phyloP scores from a whole-genome alignment of 345 rosid species.

The Trapa incisa region DNA sequence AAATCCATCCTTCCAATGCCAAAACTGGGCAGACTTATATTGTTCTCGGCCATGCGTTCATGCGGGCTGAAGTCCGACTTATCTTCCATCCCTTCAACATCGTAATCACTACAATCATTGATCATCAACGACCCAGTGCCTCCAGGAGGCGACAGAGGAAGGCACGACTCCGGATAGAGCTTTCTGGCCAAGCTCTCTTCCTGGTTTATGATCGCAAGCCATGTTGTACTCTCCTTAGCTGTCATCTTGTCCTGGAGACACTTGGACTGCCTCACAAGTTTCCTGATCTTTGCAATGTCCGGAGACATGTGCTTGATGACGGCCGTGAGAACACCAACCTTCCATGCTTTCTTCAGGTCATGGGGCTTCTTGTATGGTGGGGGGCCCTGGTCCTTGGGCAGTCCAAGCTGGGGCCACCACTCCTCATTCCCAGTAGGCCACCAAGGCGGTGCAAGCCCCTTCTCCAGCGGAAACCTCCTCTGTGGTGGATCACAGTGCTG shows the following conservation, averaged over 20 bases:
- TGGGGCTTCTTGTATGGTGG: slow-evolving; percentile 99
- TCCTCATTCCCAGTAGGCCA: slow-evolving; percentile 93
- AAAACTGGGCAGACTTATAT: slow-evolving; percentile 15
- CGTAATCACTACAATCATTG: slow-evolving; percentile 53
- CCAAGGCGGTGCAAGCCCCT: slow-evolving; percentile 88
- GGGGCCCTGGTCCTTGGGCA: slow-evolving; percentile 54
- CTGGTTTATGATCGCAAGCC: slow-evolving; percentile 71
- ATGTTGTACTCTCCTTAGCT: slow-evolving; percentile 80
- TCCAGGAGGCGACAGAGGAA: slow-evolving; percentile 34
- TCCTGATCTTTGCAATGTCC: slow-evolving; percentile 60
- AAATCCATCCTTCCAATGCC: slow-evolving; percentile 23
- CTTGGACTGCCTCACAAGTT: slow-evolving; percentile 71
- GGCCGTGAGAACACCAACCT: slow-evolving; percentile 75
- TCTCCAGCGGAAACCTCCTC: slow-evolving; percentile 73
- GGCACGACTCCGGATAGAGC: slow-evolving; percentile 47
- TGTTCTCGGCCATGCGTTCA: slow-evolving; percentile 45
- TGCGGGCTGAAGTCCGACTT: slow-evolving; percentile 45
- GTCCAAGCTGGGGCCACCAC: slow-evolving; percentile 72
- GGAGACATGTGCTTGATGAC: slow-evolving; percentile 82
- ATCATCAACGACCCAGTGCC: slow-evolving; percentile 38
- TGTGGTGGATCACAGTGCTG: slow-evolving; percentile 93
- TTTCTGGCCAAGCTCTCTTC: slow-evolving; percentile 53
- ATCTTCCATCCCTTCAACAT: slow-evolving; percentile 62
- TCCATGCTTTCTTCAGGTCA: slow-evolving; percentile 92
- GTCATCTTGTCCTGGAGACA: slow-evolving; percentile 94